Evolutionary conservation across 495 filamentous ascomycete genomes (phyloP), one percentile per base, ranked within the genome.

Genomic region (Neurospora tetraspora): DNA sequence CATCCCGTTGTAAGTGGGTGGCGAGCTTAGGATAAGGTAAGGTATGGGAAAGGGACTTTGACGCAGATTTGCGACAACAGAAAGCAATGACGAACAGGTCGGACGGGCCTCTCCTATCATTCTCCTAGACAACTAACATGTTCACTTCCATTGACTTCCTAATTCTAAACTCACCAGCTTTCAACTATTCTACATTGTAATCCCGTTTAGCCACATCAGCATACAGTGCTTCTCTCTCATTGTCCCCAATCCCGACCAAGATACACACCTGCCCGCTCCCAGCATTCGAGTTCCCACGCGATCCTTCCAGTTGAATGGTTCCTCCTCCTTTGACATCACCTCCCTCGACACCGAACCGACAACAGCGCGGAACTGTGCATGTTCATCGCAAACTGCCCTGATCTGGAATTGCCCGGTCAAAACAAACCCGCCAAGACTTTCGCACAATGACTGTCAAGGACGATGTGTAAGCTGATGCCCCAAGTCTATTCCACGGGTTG

Each of bases 361-460:
- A 18, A 65, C 53, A 65, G 27, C 53, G 3, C 53, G 53, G 27
- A 65, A 65, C 34, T 65, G 53, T 34, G 53, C 53, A 65, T 65
- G 53, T 14, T 65, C 53, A 65, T 65, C 53, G 53, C 53, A 34
- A 65, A 34, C 53, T 34, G 53, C 18, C 34, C 27, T 65, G 27
- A 31, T 65, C 14, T 65, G 27, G 53, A 65, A 65, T 34, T 34
- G 53, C 53, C 12, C 53, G 53, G 53, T 16, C 11, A 31, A 31
- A 31, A 61, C 6, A 31, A 31, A 31, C 65, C 70, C 71, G 76
- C 76, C 77, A 79, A 76, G 70, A 69, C 72, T 71, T 68, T 73
- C 73, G 72, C 71, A 85, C 47, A 72, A 88, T 88, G 86, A 84
- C 85, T 79, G 79, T 85, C 75, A 83, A 83, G 72, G 81, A 86